phyloP scores from a whole-genome alignment of 2,329 filamentous ascomycete species.

The Coniochaeta sp. region DNA sequence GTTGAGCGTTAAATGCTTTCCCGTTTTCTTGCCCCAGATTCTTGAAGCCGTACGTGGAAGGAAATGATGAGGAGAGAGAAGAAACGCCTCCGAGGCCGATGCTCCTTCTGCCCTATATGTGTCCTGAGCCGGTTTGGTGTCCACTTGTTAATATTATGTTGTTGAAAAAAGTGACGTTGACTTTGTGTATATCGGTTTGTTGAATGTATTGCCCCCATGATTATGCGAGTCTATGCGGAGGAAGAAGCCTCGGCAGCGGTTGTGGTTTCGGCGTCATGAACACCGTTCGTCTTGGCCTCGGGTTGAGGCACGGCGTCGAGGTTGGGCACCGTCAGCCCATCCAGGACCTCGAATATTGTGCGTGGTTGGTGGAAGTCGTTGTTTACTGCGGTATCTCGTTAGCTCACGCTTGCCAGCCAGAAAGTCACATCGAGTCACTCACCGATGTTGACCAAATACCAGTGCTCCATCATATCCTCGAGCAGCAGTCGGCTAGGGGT shows the following conservation, averaged over 20 bases:
- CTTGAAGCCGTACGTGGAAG: background rate
- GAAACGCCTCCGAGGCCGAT: background rate
- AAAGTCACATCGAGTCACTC: slow-evolving; percentile 23
- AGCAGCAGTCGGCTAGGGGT: slow-evolving; percentile 76
- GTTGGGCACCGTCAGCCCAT: slow-evolving; percentile 63
- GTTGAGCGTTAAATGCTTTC: background rate
- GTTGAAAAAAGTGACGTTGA: background rate
- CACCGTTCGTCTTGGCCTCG: slow-evolving; percentile 9
- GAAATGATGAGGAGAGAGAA: background rate
- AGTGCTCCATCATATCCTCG: slow-evolving; percentile 76
- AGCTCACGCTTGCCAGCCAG: background rate
- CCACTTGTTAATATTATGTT: background rate
- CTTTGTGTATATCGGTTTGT: background rate
- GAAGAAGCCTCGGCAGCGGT: slow-evolving; percentile 4
- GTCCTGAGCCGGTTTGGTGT: too few relatives aligned
- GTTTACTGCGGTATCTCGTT: slow-evolving; percentile 52
- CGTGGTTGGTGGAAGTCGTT: slow-evolving; percentile 89
- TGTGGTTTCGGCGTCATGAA: slow-evolving; percentile 4
- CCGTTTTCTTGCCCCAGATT: background rate
- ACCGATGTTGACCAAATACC: slow-evolving; percentile 95
- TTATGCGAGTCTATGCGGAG: slow-evolving; percentile 4
- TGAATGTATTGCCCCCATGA: background rate
- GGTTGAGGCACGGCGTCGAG: slow-evolving; percentile 39
- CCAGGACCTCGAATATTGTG: slow-evolving; percentile 80
- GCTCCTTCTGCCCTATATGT: too few relatives aligned